phyloP scores from a whole-genome alignment of 495 filamentous ascomycete genomes.

The Haplographium delicatum region DNA sequence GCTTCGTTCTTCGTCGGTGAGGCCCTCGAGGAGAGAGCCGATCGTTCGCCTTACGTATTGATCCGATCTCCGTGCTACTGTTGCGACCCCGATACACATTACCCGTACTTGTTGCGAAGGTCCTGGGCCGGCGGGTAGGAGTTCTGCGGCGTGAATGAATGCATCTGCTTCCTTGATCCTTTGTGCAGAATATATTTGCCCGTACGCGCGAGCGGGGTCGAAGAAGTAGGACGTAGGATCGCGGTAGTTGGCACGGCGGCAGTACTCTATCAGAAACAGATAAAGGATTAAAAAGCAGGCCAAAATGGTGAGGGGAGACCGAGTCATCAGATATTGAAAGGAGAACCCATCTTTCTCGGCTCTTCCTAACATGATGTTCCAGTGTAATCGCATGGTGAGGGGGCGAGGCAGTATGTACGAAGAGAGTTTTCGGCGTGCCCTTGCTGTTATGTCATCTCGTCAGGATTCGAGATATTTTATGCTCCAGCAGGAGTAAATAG shows the following conservation, averaged over 20 bases:
- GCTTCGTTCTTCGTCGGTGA: conserved; percentile 1
- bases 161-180: not conserved
- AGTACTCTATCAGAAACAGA: conserved; percentile 2
- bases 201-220: conserved; percentile 3
- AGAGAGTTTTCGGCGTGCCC: not conserved
- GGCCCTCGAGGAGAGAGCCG: conserved; percentile 2
- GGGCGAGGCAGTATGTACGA: not conserved
- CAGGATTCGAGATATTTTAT: too few relatives aligned
- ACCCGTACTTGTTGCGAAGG: not conserved
- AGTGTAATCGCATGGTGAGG: not conserved
- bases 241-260: not conserved
- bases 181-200: conserved; percentile 1
- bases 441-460: too few relatives aligned
- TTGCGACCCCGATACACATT: conserved; percentile 10
- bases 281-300: conserved; percentile 4
- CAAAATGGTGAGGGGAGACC: not conserved
- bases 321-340: not conserved
- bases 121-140: not conserved
- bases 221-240: conserved; percentile 8
- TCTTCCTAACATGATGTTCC: not conserved
- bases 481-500: too few relatives aligned
- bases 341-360: not conserved
- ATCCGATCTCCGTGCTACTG: not conserved
- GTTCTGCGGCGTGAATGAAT: not conserved
- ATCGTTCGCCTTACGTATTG: conserved; percentile 7